Conservation (phyloP, 805 yeast species). For the Wickerhamomyces rabaulensis region DNA sequence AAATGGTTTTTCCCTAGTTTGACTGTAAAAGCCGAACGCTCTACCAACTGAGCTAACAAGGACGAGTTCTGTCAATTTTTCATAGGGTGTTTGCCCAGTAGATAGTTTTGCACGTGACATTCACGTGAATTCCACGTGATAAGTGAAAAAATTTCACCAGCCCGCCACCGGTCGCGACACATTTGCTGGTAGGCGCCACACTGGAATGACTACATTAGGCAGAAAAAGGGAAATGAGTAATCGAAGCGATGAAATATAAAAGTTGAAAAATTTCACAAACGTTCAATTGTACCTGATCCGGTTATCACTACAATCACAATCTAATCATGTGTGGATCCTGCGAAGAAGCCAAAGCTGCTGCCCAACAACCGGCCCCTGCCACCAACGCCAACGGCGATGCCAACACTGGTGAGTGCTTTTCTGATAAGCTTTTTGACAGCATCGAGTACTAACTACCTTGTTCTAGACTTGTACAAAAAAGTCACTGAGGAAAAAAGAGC, state of each 20-base stretch:
- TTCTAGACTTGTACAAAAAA: conserved; percentile 27
- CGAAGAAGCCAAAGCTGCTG: conserved; percentile 21
- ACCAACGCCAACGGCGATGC: conserved; percentile 6
- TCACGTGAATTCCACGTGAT: too few relatives aligned
- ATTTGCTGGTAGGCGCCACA: not conserved
- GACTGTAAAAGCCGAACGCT: conserved; percentile 9
- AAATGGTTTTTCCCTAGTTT: conserved; percentile 2
- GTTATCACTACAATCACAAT: not conserved
- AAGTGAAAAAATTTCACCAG: not conserved
- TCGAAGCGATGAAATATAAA: not conserved
- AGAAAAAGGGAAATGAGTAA: not conserved
- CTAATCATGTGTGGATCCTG: conserved; percentile 20
- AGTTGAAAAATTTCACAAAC: not conserved
- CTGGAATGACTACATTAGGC: not conserved
- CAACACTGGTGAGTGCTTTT: not conserved
- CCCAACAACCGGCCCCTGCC: conserved; percentile 11
- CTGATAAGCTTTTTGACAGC: not conserved
- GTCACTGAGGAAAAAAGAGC: conserved; percentile 40
- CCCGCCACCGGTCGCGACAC: not conserved
- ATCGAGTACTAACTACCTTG: conserved; percentile 7
- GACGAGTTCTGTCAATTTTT: conserved; percentile 4
- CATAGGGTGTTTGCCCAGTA: not conserved
- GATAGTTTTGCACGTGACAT: too few relatives aligned
- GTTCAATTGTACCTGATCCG: not conserved
- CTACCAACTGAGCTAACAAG: conserved; percentile 10